These are phyloP conservation scores for Streptanthus diversifolius DNA, from an alignment of 345 rosid species.

Conservation along the genomic window DNA sequence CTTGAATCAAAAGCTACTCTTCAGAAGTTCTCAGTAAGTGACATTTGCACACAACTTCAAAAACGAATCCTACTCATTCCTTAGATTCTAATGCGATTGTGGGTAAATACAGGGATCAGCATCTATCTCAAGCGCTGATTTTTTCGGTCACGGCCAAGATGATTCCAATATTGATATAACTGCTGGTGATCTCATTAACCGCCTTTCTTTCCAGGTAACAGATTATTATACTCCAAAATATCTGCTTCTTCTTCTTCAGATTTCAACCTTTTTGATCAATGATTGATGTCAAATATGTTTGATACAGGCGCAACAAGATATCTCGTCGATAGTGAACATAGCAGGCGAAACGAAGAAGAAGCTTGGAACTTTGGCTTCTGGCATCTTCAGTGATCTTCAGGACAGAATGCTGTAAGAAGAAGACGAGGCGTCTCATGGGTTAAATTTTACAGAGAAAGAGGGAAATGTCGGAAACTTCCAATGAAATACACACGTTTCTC, in stretches of 20 bases:
- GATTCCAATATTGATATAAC: conserved; percentile 62
- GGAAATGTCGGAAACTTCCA: conserved; percentile 13
- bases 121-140: conserved; percentile 95
- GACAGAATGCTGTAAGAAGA: conserved; percentile 79
- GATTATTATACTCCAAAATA: background rate
- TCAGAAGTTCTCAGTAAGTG: conserved; percentile 89
- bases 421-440: conserved; percentile 5
- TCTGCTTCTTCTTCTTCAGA: background rate
- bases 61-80: background rate
- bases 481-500: conserved; percentile 9
- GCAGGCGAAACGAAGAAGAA: conserved; percentile 98
- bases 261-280: background rate
- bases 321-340: conserved; percentile 86
- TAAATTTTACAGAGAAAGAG: conserved; percentile 2
- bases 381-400: conserved; percentile 77
- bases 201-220: conserved; percentile 91
- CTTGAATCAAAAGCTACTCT: conserved; percentile 72
- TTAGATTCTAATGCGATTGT: background rate
- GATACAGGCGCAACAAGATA: conserved; percentile 85
- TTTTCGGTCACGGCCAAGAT: conserved; percentile 62
- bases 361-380: conserved; percentile 83
- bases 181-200: conserved; percentile 83
- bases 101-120: conserved; percentile 59
- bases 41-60: background rate
- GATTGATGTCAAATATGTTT: background rate